A percentile compares a stretch with the other conserved stretches of the same genome.
Evolutionary conservation across 305 asterid genomes (phyloP).

Genomic region (Solanum hybrid): DNA sequence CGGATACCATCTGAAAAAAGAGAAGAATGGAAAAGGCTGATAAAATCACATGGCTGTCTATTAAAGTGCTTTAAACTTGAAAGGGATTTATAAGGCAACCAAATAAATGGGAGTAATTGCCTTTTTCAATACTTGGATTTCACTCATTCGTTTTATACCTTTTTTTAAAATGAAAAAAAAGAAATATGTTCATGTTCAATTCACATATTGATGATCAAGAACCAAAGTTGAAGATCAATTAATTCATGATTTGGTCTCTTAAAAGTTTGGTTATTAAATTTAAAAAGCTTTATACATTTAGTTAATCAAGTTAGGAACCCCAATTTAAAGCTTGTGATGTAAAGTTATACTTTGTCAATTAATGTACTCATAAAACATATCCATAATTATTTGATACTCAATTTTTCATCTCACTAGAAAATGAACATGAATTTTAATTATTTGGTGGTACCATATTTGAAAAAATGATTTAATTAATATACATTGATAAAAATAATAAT

Average conservation of each 20-base stretch:
- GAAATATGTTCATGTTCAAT: slow-evolving; percentile 1
- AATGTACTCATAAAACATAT: neutral
- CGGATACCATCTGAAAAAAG: neutral
- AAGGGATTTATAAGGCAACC: slow-evolving; percentile 19
- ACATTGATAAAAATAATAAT: accelerated
- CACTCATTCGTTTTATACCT: neutral
- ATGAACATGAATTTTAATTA: neutral
- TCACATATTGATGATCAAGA: slow-evolving; percentile 15
- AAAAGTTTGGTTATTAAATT: neutral
- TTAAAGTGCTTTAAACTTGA: slow-evolving; percentile 26
- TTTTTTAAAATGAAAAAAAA: neutral
- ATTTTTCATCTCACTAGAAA: neutral
- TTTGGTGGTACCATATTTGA: neutral
- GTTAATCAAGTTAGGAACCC: neutral
- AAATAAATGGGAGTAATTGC: slow-evolving; percentile 10
- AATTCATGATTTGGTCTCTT: slow-evolving; percentile 11
- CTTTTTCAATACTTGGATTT: slow-evolving; percentile 8
- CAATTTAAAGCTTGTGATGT: neutral
- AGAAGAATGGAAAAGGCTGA: slow-evolving; percentile 26
- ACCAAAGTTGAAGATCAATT: neutral
- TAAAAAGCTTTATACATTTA: neutral
- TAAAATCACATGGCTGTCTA: slow-evolving; percentile 37
- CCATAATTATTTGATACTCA: neutral
- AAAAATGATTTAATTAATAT: neutral
- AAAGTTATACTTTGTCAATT: neutral